Evolutionary conservation across 2,329 filamentous ascomycete species (phyloP), one percentile per base, ranked within the genome.

Genomic region (Biscogniauxia mediterranea): DNA sequence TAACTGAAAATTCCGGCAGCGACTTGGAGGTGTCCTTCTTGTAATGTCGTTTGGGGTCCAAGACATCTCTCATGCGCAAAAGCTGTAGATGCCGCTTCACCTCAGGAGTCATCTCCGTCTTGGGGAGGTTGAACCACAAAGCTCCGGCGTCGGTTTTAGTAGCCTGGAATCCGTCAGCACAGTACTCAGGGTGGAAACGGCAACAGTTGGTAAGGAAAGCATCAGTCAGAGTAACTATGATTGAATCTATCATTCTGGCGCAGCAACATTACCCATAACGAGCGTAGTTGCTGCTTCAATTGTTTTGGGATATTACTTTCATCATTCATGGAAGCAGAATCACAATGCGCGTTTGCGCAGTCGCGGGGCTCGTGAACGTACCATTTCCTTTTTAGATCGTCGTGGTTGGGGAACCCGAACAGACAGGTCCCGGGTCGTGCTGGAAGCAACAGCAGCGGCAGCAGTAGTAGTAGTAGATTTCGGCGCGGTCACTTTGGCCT

Each of bases 1-100:
- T 86, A 70, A 96, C 92, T 20, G 91, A 96, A 73, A 90, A 98
- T 63, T 92, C 87, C 1, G 95, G 95, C 1, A 89, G 78, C 63
- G 85, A 82, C 73, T 90, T 93, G 59, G 86, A 83, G 56, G 80
- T 85, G 56, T 94, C 89, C 76, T 97, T 98, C 75, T 94, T 96
- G 81, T 96, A 96, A 71, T 64, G 64, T 61, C 67, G 84, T 74
- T 98, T 94, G 0, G 93, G 89, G 67, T 98, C 94, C 21, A 98
- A 82, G 20, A 97, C 89, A 59, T 88, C 89, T 75, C 95, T 88
- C 89, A 97, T 94, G 66, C 92, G 89, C 61, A 99, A 81, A 11
- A 98, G 81, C 76, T 97, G 93, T 56, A 97, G 81, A 73, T 99
- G 94, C 68, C 92, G 85, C 77, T 93, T 96, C 64, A 97, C 81